phyloP scores from a whole-genome alignment of 108 stramenopile species.

The Aureococcus anophagefferens region DNA sequence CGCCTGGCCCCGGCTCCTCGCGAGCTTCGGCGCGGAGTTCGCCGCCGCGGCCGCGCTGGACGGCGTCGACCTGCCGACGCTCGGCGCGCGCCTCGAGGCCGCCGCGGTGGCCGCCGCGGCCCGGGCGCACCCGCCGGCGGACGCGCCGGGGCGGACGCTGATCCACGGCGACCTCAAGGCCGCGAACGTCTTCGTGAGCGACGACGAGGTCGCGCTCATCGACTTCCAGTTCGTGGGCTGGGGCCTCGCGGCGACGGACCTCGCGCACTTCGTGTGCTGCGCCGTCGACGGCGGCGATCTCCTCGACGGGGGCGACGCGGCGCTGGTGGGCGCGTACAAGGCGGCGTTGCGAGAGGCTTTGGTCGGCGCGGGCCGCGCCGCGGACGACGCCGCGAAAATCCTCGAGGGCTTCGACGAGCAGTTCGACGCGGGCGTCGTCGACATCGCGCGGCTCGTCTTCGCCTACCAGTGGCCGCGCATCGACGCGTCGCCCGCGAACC shows the following conservation, averaged over 20 bases:
- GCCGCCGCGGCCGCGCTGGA: conserved; percentile 18
- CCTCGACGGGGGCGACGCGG: no score
- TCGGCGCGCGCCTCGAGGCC: conserved; percentile 41
- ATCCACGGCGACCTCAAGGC: conserved; percentile 64
- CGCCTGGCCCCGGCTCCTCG: conserved; percentile 33
- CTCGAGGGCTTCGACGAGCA: no score
- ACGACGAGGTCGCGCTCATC: conserved; percentile 50
- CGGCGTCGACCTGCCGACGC: conserved; percentile 20
- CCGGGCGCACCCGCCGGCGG: conserved; percentile 47
- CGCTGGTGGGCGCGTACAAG: no score
- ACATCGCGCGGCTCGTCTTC: no score
- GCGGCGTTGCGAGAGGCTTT: no score
- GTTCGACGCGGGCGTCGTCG: no score
- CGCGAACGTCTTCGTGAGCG: conserved; percentile 54
- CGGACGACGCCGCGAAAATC: no score
- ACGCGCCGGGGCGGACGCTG: conserved; percentile 41
- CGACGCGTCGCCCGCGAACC: no score
- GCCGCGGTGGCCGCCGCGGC: conserved; percentile 17
- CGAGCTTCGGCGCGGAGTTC: conserved; percentile 12
- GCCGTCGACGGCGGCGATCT: conserved; percentile 19
- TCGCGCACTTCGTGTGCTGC: conserved; percentile 52
- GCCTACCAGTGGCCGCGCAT: no score
- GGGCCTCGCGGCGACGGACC: conserved; percentile 62
- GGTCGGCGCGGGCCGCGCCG: no score
- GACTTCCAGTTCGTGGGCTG: conserved; percentile 66